Evolutionary conservation across 768 basidiomycete genomes (phyloP).

Genomic region (Rickenella mellea): DNA sequence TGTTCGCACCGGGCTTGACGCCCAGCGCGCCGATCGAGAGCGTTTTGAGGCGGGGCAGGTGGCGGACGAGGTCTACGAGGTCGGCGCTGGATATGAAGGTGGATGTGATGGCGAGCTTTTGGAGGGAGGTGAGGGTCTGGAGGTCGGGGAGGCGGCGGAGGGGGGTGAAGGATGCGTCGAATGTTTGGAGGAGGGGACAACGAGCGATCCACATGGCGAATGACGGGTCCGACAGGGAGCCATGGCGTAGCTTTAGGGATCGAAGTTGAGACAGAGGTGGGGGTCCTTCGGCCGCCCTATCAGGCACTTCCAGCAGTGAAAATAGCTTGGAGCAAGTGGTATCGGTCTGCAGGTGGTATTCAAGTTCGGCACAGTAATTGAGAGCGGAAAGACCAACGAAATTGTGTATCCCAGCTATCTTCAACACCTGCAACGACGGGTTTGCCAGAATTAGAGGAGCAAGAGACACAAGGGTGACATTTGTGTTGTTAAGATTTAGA

Average conservation of each 20-base stretch:
- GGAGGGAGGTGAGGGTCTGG: conserved; percentile 20
- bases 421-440: conserved; percentile 40
- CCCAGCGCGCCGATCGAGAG: conserved; percentile 55
- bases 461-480: conserved; percentile 39
- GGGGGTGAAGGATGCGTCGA: conserved; percentile 60
- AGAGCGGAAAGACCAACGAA: conserved; percentile 34
- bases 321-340: conserved; percentile 39
- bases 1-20: conserved; percentile 30
- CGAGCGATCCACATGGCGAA: conserved; percentile 30
- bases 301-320: conserved; percentile 8
- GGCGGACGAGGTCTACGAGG: conserved; percentile 28
- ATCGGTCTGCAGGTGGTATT: conserved; percentile 40
- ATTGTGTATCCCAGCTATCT: conserved; percentile 50
- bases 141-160: conserved; percentile 28
- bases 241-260: conserved; percentile 51
- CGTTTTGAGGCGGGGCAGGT: conserved; percentile 32
- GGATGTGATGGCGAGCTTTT: conserved; percentile 59
- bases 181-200: conserved; percentile 40
- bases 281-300: conserved; percentile 12
- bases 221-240: conserved; percentile 39
- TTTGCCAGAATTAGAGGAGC: conserved; percentile 32
- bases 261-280: conserved; percentile 30
- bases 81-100: conserved; percentile 33
- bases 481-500: conserved; percentile 56
- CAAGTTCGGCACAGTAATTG: background rate